Evolutionary conservation across 1,139 yeast genomes (phyloP).

Genomic region (Candida pseudoviswanathii): DNA sequence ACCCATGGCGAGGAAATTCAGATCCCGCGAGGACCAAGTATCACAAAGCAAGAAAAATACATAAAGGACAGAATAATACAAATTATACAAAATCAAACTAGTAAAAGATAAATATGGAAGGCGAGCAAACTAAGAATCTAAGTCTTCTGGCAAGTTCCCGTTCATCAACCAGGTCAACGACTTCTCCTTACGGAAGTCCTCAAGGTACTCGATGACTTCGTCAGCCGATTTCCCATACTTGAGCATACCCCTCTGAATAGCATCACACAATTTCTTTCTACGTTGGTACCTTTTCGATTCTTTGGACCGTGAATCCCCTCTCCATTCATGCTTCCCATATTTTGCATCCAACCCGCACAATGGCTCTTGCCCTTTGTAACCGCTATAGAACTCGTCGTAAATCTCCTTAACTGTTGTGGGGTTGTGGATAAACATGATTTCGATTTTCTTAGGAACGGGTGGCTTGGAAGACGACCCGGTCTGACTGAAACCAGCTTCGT

Average conservation of each 20-base stretch:
- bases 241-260: conserved; percentile 44
- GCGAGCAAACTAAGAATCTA: conserved; percentile 16
- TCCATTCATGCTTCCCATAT: conserved; percentile 50
- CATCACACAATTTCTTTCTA: conserved; percentile 48
- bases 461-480: conserved; percentile 20
- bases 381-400: conserved; percentile 49
- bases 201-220: conserved; percentile 46
- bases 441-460: conserved; percentile 30
- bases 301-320: conserved; percentile 52
- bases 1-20: background rate
- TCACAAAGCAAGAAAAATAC: background rate
- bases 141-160: conserved; percentile 47
- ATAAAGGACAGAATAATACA: background rate
- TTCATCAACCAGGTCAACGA: conserved; percentile 54
- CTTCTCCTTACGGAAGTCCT: conserved; percentile 46
- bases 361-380: conserved; percentile 50
- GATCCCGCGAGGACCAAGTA: background rate
- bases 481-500: conserved; percentile 6
- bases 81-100: background rate
- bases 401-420: conserved; percentile 51
- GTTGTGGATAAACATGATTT: conserved; percentile 45
- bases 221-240: conserved; percentile 46
- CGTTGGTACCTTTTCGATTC: conserved; percentile 50
- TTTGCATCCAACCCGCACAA: conserved; percentile 46
- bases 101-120: background rate